Base-by-base conservation (phyloP, 768 basidiomycete species). In the Amanita jacksonii region DNA sequence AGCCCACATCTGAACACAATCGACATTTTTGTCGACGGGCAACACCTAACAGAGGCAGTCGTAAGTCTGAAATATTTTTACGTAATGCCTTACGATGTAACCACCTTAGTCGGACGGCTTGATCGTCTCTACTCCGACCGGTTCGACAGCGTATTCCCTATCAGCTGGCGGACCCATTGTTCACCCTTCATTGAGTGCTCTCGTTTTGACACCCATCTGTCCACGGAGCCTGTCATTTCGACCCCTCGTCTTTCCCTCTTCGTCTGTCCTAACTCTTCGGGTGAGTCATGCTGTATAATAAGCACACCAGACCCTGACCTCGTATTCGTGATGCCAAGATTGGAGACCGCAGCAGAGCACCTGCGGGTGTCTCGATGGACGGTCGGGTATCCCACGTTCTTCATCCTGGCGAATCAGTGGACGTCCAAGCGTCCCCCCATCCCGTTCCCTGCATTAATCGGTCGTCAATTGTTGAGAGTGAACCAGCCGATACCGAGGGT, bases 81-180 rank as follows among this genome's bases (percentile, higher is more conserved):
- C 25, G 13, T 33, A 43, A 34, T 48, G n/a, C 35, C 32, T 38
- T 41, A 44, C 36, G 44, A 22, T 31, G 41, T 36, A 24, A 41
- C 43, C 46, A 20, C 30, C 47, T 46, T 19, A 93, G 91, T 89
- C 90, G 27, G 92, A 96, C 54, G 92, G 93, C 28, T 67, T 96
- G 47, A 91, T 96, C 45, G 79, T 97, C 43, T 91, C 91, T 5
- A 97, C 93, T 1, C 93, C 93, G 16, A 97, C 93, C 2, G 93
- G 93, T 5, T 96, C 92, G 16, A 96, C 93, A 3, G 93, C 93
- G 12, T 96, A 97, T 62, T 96, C 92, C 1, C 72, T 97, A 18
- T 94, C 91, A 3, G 88, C 92, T 0, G 93, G 93, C 25, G 93
- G 93, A 19, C 93, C 93, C 3, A 96, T 97, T 52, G 90, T 96